These are phyloP conservation scores for Cercospora sp. DNA, from an alignment of 2,329 filamentous ascomycete species.

Conservation along the genomic window DNA sequence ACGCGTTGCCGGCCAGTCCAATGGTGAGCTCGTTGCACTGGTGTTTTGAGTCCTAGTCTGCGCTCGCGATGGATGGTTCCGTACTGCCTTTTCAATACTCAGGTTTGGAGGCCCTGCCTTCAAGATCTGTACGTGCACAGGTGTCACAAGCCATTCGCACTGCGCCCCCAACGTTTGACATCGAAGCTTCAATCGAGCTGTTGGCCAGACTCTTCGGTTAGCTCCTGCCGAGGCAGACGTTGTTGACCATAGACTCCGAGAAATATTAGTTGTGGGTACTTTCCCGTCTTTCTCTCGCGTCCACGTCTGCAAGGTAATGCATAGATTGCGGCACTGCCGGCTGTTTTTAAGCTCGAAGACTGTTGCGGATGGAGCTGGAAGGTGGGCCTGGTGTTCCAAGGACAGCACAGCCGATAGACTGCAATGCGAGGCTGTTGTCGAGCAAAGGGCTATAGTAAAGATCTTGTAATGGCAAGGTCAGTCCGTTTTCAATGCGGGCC, in stretches of 20 bases:
- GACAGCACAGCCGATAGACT: not conserved
- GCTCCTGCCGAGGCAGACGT: not conserved
- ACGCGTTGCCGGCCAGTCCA: not conserved
- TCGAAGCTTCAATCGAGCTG: not conserved
- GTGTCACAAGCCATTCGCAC: not conserved
- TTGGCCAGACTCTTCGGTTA: not conserved
- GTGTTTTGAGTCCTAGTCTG: not conserved
- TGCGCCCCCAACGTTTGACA: not conserved
- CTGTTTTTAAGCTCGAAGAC: not conserved
- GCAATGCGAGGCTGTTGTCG: not conserved
- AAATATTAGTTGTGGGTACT: not conserved
- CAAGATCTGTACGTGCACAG: not conserved
- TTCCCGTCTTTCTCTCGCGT: not conserved
- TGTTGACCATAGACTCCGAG: not conserved
- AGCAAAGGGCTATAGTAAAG: not conserved
- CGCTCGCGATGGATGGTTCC: not conserved
- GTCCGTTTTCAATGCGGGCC: not conserved
- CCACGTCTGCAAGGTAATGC: not conserved
- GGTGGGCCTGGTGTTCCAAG: not conserved
- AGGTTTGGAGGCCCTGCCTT: not conserved
- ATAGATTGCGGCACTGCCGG: not conserved
- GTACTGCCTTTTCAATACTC: not conserved
- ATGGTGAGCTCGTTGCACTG: not conserved
- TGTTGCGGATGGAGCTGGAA: not conserved
- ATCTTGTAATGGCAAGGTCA: not conserved